These are phyloP conservation scores for Mucor racemosus DNA, from an alignment of 371 early-diverging fungal genomes.

Conservation along the genomic window DNA sequence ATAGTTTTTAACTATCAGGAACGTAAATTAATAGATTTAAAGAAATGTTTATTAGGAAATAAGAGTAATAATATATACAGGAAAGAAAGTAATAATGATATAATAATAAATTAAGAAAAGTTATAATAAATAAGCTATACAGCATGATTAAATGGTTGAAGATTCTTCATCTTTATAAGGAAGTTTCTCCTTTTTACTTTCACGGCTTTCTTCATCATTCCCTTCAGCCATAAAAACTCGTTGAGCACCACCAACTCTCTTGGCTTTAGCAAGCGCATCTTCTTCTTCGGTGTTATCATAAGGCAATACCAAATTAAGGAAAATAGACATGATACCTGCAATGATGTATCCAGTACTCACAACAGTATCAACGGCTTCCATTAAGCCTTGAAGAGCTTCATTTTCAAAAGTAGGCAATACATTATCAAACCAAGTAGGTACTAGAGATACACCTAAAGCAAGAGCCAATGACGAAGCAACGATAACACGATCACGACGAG, in stretches of 20 bases:
- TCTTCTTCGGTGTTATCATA: conserved; percentile 16
- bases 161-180: conserved; percentile 8
- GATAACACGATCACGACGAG: conserved; percentile 66
- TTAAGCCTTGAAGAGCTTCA: conserved; percentile 52
- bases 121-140: neutral
- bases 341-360: conserved; percentile 61
- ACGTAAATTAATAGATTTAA: too few species aligned
- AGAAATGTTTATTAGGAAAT: too few species aligned
- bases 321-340: conserved; percentile 56
- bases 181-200: conserved; percentile 5
- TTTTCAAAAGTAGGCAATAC: conserved; percentile 50
- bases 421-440: conserved; percentile 59
- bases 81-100: neutral
- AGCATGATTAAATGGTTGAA: neutral
- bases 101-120: neutral
- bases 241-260: conserved; percentile 12
- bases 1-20: too few species aligned
- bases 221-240: conserved; percentile 19
- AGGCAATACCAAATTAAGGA: conserved; percentile 56
- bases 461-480: conserved; percentile 52
- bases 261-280: conserved; percentile 16
- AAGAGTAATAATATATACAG: too few species aligned
- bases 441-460: conserved; percentile 59
- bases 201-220: neutral
- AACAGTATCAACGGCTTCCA: conserved; percentile 56